These are phyloP conservation scores for Kuraishia floccosa DNA, from an alignment of 805 yeast species.

Conservation along the genomic window DNA sequence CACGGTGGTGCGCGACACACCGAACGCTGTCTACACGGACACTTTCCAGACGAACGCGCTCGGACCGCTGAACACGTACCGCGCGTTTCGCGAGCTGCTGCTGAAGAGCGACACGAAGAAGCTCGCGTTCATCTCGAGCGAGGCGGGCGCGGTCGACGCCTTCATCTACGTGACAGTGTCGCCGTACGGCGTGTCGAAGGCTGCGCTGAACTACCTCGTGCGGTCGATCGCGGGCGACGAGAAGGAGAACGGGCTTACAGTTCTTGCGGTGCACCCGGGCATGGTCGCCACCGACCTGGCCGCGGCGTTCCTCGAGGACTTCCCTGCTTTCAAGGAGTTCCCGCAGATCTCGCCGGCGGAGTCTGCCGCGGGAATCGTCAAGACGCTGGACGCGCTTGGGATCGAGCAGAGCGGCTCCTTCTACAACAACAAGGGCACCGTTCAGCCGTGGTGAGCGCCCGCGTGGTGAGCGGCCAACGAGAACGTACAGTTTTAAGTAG, in stretches of 20 bases:
- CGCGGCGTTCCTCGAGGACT: background rate
- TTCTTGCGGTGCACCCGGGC: slow-evolving; percentile 23
- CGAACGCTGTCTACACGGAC: background rate
- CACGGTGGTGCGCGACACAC: background rate
- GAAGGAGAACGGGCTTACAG: slow-evolving; percentile 1
- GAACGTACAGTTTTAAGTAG: too few relatives aligned
- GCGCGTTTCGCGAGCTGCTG: slow-evolving; percentile 17
- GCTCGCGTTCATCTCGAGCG: slow-evolving; percentile 17
- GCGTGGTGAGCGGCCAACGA: too few relatives aligned
- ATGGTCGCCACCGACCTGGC: slow-evolving; percentile 23
- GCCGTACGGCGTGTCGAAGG: slow-evolving; percentile 24
- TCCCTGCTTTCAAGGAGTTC: background rate
- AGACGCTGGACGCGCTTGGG: background rate
- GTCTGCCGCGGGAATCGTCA: background rate
- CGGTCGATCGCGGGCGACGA: slow-evolving; percentile 15
- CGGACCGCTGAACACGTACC: slow-evolving; percentile 19
- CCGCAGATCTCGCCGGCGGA: too few relatives aligned
- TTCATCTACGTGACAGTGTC: slow-evolving; percentile 9
- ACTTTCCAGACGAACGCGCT: slow-evolving; percentile 11
- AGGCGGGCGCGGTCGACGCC: slow-evolving; percentile 15
- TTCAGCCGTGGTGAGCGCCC: background rate
- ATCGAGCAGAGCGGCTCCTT: background rate
- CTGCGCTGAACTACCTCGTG: slow-evolving; percentile 19
- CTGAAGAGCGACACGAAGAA: slow-evolving; percentile 13
- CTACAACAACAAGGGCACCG: background rate